A percentile compares a stretch with the other conserved stretches of the same genome.
Evolutionary conservation across 2,329 filamentous ascomycete genomes (phyloP).

Genomic region (Neoascochyta sp.): DNA sequence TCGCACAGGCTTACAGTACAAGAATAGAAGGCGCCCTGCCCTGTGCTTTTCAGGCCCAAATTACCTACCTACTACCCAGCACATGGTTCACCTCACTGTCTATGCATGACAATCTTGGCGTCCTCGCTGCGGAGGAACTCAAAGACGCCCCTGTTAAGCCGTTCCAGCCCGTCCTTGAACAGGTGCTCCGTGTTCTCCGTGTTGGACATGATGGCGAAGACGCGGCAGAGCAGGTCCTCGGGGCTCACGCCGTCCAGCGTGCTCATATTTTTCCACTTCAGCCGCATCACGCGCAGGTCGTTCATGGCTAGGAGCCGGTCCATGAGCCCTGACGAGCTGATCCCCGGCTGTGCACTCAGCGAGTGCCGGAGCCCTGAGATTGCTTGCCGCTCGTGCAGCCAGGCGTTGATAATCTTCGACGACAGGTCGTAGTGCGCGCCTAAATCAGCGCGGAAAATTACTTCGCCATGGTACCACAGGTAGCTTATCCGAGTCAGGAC

Average conservation of each 20-base stretch:
- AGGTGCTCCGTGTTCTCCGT: conserved; percentile 34
- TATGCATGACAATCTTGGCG: conserved; percentile 32
- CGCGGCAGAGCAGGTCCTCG: conserved; percentile 33
- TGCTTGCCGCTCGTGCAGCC: conserved; percentile 31
- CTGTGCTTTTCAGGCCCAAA: no score
- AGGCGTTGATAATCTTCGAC: conserved; percentile 26
- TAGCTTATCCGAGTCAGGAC: conserved; percentile 26
- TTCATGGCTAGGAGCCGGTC: conserved; percentile 35
- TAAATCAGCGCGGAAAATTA: conserved; percentile 24
- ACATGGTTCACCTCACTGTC: no score
- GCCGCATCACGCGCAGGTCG: conserved; percentile 30
- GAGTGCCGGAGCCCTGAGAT: conserved; percentile 25
- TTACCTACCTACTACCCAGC: no score
- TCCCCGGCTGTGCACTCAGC: conserved; percentile 21
- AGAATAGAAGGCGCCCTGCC: no score
- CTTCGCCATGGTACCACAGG: conserved; percentile 27
- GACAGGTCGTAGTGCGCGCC: conserved; percentile 25
- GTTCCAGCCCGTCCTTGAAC: conserved; percentile 32
- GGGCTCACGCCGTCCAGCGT: conserved; percentile 28
- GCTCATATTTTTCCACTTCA: conserved; percentile 39
- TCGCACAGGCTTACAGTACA: no score
- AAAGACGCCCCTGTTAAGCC: conserved; percentile 27
- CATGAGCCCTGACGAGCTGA: conserved; percentile 23
- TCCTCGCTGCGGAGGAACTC: conserved; percentile 32
- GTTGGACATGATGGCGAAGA: conserved; percentile 30